Conservation (phyloP, 2,329 filamentous ascomycete genomes). For the Verticillium zaregamsianum region DNA sequence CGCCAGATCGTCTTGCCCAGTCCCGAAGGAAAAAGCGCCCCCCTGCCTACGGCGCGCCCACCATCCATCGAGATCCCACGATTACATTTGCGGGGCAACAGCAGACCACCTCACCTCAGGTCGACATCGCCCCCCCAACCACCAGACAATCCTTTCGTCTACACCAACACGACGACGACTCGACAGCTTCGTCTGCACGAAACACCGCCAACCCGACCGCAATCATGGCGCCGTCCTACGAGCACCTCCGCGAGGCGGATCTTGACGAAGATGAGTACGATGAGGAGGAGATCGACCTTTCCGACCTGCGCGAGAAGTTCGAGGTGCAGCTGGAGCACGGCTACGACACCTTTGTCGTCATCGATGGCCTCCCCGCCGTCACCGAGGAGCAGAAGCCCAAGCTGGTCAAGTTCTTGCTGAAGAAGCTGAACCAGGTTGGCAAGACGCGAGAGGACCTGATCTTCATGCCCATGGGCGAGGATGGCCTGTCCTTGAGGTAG, state of each 20-base stretch:
- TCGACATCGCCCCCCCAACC: background rate
- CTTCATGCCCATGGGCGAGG: constrained; percentile 88
- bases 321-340: constrained; percentile 95
- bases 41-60: background rate
- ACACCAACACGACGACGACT: constrained; percentile 3
- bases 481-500: constrained; percentile 82
- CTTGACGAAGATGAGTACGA: constrained; percentile 82
- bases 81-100: background rate
- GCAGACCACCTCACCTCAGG: background rate
- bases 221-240: constrained; percentile 92
- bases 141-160: constrained; percentile 3
- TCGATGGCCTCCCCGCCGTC: constrained; percentile 89
- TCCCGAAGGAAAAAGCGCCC: background rate
- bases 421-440: constrained; percentile 85
- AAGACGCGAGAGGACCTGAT: constrained; percentile 82
- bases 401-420: constrained; percentile 91
- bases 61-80: background rate
- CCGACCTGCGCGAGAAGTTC: constrained; percentile 89
- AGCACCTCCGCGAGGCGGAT: constrained; percentile 87
- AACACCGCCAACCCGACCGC: constrained; percentile 20
- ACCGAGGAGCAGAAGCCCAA: constrained; percentile 88
- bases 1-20: background rate
- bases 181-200: background rate
- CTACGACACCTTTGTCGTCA: constrained; percentile 91
- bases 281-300: constrained; percentile 91